Evolutionary conservation across 805 yeast species (phyloP).

Genomic region (Metschnikowia amazonensis): DNA sequence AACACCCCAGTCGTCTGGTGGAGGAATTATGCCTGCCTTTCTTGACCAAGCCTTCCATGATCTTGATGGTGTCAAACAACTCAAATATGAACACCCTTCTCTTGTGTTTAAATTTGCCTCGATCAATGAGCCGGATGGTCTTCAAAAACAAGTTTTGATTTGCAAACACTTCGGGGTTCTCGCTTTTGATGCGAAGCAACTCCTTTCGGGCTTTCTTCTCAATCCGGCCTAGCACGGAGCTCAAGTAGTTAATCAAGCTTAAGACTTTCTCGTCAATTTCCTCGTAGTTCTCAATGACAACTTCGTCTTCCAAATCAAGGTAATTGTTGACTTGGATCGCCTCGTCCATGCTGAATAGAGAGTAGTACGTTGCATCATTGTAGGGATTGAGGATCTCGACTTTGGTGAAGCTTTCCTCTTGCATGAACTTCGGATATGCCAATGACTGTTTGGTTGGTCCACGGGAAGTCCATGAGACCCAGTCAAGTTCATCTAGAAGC

Average conservation of each 20-base stretch:
- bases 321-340: slow-evolving; percentile 8
- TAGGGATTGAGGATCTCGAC: slow-evolving; percentile 16
- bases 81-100: slow-evolving; percentile 65
- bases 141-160: slow-evolving; percentile 51
- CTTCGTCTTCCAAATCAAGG: slow-evolving; percentile 17
- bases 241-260: slow-evolving; percentile 47
- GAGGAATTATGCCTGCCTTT: slow-evolving; percentile 35
- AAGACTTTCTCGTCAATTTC: slow-evolving; percentile 25
- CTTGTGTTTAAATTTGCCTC: slow-evolving; percentile 58
- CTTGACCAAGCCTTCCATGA: slow-evolving; percentile 50
- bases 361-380: slow-evolving; percentile 13
- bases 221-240: slow-evolving; percentile 34
- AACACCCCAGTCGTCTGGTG: slow-evolving; percentile 1
- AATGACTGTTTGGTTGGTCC: slow-evolving; percentile 3
- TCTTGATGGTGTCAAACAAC: slow-evolving; percentile 45
- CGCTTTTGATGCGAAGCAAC: slow-evolving; percentile 50
- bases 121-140: slow-evolving; percentile 49
- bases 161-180: slow-evolving; percentile 51
- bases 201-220: slow-evolving; percentile 58
- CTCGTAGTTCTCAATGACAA: slow-evolving; percentile 13
- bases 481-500: slow-evolving; percentile 73
- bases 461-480: slow-evolving; percentile 38
- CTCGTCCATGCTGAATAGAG: slow-evolving; percentile 12
- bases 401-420: slow-evolving; percentile 13
- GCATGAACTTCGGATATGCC: slow-evolving; percentile 17